Percentiles rank a stretch among this genome's conserved stretches.
phyloP scores from a whole-genome alignment of 139 green algal genomes.

The Tetraselmis chui region DNA sequence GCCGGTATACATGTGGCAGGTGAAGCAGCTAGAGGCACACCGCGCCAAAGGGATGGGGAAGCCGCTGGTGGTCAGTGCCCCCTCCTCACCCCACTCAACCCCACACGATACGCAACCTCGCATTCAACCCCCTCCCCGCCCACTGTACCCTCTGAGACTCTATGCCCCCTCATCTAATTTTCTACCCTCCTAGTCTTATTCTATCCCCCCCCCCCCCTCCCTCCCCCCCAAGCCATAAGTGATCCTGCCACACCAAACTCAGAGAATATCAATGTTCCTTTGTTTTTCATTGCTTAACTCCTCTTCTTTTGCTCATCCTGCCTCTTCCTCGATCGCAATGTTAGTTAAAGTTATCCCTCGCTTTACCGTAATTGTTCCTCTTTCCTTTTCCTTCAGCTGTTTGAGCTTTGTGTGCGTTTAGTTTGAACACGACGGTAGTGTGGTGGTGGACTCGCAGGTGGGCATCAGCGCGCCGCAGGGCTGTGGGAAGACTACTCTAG shows the following conservation, averaged over 20 bases:
- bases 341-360: background rate
- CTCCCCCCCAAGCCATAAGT: too few species aligned
- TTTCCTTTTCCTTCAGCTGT: too few species aligned
- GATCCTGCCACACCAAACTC: too few species aligned
- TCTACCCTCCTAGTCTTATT: too few species aligned
- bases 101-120: too few species aligned
- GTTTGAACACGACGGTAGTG: too few species aligned
- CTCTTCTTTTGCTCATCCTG: conserved; percentile 6
- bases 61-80: conserved; percentile 42
- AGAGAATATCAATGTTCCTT: too few species aligned
- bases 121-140: too few species aligned
- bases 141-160: too few species aligned
- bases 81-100: background rate
- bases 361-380: background rate
- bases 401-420: too few species aligned
- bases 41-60: conserved; percentile 9
- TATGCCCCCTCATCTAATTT: too few species aligned
- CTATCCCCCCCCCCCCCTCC: background rate
- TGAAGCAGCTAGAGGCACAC: conserved; percentile 58
- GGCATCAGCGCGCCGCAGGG: conserved; percentile 89
- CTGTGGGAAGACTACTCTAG: conserved; percentile 95
- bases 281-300: too few species aligned
- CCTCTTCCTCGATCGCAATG: background rate
- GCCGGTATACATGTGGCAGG: conserved; percentile 78
- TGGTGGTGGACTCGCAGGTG: conserved; percentile 43